A percentile compares a stretch with the other conserved stretches of the same genome.
Conservation (phyloP, 2,329 filamentous ascomycete species). For the Teratosphaeriaceae sp. region DNA sequence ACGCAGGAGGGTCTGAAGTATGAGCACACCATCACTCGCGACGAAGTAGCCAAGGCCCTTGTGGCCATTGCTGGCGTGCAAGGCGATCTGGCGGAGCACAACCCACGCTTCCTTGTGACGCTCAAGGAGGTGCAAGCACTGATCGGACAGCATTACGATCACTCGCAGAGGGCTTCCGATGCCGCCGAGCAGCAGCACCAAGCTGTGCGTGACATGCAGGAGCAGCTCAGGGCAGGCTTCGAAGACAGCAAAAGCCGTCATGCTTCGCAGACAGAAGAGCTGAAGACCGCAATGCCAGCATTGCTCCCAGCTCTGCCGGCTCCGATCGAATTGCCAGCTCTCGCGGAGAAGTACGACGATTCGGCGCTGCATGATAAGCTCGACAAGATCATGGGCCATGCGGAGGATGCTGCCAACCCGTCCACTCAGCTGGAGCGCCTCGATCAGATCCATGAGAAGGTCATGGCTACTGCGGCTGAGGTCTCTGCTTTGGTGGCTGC, state of each 20-base stretch:
- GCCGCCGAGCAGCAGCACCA: slow-evolving; percentile 32
- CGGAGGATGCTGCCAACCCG: slow-evolving; percentile 59
- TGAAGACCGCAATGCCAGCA: slow-evolving; percentile 37
- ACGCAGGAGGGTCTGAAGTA: slow-evolving; percentile 64
- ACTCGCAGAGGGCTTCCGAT: slow-evolving; percentile 57
- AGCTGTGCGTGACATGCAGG: slow-evolving; percentile 37
- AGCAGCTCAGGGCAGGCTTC: slow-evolving; percentile 35
- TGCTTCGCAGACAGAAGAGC: slow-evolving; percentile 35
- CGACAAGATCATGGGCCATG: slow-evolving; percentile 54
- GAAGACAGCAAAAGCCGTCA: slow-evolving; percentile 38
- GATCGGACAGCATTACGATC: slow-evolving; percentile 81
- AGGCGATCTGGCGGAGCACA: slow-evolving; percentile 70
- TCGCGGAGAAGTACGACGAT: slow-evolving; percentile 60
- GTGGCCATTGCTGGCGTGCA: slow-evolving; percentile 69
- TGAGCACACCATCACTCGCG: slow-evolving; percentile 76
- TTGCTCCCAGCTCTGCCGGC: slow-evolving; percentile 36
- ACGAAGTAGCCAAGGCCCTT: slow-evolving; percentile 70
- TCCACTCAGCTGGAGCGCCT: slow-evolving; percentile 72
- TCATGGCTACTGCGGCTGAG: slow-evolving; percentile 75
- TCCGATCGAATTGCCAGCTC: slow-evolving; percentile 23
- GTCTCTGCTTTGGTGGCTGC: slow-evolving; percentile 73
- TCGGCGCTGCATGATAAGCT: slow-evolving; percentile 39
- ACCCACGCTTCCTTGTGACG: slow-evolving; percentile 81
- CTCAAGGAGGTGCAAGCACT: slow-evolving; percentile 79
- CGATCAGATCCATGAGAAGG: slow-evolving; percentile 82